A percentile compares a stretch with the other conserved stretches of the same genome.
Evolutionary conservation across 352 stramenopile genomes (phyloP).

Genomic region (Phytopythium cucurbitacearum): DNA sequence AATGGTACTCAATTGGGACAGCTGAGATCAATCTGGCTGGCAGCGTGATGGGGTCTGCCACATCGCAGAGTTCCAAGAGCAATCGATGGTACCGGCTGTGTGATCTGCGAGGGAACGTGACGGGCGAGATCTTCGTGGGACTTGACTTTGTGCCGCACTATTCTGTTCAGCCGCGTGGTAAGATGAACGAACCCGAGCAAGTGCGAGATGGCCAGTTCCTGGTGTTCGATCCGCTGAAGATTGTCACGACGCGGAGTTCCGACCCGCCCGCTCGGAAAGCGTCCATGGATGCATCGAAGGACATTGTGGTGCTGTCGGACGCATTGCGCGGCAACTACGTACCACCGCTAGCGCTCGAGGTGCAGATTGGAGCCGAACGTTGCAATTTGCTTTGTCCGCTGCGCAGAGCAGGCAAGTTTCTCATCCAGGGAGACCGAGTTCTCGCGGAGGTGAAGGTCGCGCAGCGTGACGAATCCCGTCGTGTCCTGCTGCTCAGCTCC

Average conservation of each 20-base stretch:
- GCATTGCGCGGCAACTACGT: conserved; percentile 79
- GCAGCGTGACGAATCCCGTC: conserved; percentile 78
- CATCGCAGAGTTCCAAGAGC: conserved; percentile 54
- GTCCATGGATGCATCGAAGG: conserved; percentile 29
- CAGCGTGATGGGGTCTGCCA: conserved; percentile 77
- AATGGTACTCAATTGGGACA: conserved; percentile 73
- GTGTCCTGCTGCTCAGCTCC: conserved; percentile 81
- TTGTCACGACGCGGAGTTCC: conserved; percentile 36
- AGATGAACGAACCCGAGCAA: conserved; percentile 58
- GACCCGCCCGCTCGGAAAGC: conserved; percentile 21
- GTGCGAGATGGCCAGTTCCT: conserved; percentile 82
- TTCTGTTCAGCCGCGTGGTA: conserved; percentile 15
- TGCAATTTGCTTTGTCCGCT: conserved; percentile 82
- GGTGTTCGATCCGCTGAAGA: conserved; percentile 86
- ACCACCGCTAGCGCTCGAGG: conserved; percentile 78
- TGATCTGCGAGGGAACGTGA: conserved; percentile 72
- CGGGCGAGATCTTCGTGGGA: conserved; percentile 80
- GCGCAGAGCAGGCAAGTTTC: conserved; percentile 81
- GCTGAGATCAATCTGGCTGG: conserved; percentile 83
- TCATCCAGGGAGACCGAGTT: conserved; percentile 84
- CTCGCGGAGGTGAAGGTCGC: conserved; percentile 87
- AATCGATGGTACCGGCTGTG: conserved; percentile 84
- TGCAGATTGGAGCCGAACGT: conserved; percentile 61
- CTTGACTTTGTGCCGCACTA: conserved; percentile 72
- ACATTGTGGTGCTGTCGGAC: conserved; percentile 71